A percentile compares a stretch with the other conserved stretches of the same genome.
Conservation (phyloP, 805 yeast genomes). For the Yarrowia sp. region DNA sequence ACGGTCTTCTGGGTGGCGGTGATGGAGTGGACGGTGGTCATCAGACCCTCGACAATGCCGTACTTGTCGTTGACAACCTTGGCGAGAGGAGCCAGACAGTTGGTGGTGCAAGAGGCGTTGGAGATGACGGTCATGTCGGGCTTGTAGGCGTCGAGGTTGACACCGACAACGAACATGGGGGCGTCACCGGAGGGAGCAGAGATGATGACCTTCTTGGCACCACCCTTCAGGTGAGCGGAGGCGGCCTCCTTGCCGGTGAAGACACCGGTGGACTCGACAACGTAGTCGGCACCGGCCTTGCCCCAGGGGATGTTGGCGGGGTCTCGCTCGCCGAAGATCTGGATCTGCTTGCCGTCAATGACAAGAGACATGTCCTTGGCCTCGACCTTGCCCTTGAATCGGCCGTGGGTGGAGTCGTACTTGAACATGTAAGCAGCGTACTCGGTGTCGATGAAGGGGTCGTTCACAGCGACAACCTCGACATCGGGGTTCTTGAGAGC, state of each 20-base stretch:
- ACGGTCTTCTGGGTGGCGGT: slow-evolving; percentile 96
- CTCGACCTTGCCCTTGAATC: slow-evolving; percentile 61
- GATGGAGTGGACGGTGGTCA: slow-evolving; percentile 95
- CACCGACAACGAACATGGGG: slow-evolving; percentile 94
- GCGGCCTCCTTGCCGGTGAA: slow-evolving; percentile 83
- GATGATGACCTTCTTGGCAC: slow-evolving; percentile 92
- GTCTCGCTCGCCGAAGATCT: slow-evolving; percentile 76
- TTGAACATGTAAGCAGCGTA: slow-evolving; percentile 95
- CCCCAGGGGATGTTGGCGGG: slow-evolving; percentile 91
- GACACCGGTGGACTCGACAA: slow-evolving; percentile 92
- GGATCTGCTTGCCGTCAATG: slow-evolving; percentile 66
- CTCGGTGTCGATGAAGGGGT: slow-evolving; percentile 85
- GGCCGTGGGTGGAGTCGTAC: slow-evolving; percentile 92
- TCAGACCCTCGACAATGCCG: slow-evolving; percentile 87
- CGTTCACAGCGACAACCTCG: slow-evolving; percentile 83
- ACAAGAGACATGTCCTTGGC: slow-evolving; percentile 57
- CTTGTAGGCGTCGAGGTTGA: slow-evolving; percentile 76
- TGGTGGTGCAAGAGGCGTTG: slow-evolving; percentile 94
- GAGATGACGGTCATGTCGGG: slow-evolving; percentile 74
- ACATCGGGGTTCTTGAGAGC: slow-evolving; percentile 73
- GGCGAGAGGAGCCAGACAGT: slow-evolving; percentile 93
- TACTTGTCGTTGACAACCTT: slow-evolving; percentile 82
- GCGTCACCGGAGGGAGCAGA: slow-evolving; percentile 94
- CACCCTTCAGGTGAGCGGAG: slow-evolving; percentile 78
- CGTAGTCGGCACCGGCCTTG: slow-evolving; percentile 73